These are phyloP conservation scores for Monosporozyma yasuniensis DNA, from an alignment of 805 yeast genomes.

Conservation along the genomic window DNA sequence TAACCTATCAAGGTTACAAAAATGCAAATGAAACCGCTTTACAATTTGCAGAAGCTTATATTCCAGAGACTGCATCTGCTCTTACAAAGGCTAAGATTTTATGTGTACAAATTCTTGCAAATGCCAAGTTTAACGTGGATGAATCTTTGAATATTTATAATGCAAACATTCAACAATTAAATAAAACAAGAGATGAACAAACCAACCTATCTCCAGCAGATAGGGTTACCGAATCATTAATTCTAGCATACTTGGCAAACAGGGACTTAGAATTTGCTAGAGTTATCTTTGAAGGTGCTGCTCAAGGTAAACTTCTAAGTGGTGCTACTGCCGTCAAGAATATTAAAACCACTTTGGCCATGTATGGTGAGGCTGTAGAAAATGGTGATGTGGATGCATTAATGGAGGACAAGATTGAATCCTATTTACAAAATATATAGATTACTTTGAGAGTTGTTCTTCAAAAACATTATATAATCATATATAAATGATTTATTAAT, in stretches of 20 bases:
- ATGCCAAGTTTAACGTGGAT: slow-evolving; percentile 33
- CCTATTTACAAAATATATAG: slow-evolving; percentile 1
- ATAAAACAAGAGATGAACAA: slow-evolving; percentile 26
- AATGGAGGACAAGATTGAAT: slow-evolving; percentile 2
- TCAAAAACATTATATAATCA: neutral
- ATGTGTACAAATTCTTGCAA: slow-evolving; percentile 36
- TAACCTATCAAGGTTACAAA: slow-evolving; percentile 34
- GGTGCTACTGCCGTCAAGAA: slow-evolving; percentile 35
- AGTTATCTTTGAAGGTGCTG: slow-evolving; percentile 41
- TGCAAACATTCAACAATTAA: slow-evolving; percentile 34
- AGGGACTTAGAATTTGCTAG: slow-evolving; percentile 48
- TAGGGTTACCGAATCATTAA: slow-evolving; percentile 38
- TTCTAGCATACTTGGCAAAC: slow-evolving; percentile 36
- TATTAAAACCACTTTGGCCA: slow-evolving; percentile 38
- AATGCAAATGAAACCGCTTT: slow-evolving; percentile 25
- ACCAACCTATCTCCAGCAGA: slow-evolving; percentile 35
- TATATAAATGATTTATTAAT: too few species aligned
- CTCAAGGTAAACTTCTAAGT: slow-evolving; percentile 30
- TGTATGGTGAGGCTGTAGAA: slow-evolving; percentile 44
- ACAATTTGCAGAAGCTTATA: slow-evolving; percentile 33
- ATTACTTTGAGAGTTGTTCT: neutral
- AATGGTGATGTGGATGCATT: slow-evolving; percentile 30
- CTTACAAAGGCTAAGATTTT: slow-evolving; percentile 29
- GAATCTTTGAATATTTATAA: slow-evolving; percentile 38
- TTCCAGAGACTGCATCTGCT: slow-evolving; percentile 21